Base-by-base conservation (phyloP, 768 basidiomycete species). In the Tephrocybe sp. region DNA sequence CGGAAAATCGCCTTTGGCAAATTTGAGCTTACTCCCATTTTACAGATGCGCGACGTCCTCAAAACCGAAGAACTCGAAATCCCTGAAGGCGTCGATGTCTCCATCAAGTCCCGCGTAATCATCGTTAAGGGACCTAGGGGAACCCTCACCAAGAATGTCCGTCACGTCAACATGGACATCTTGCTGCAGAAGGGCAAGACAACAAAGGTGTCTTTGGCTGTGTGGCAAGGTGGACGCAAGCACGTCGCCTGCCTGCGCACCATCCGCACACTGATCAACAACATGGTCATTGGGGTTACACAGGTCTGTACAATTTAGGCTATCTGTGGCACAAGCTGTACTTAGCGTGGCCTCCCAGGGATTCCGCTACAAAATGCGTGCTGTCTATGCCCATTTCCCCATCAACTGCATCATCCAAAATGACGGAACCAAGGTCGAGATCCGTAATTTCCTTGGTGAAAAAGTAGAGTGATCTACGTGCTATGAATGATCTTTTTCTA, bases 331-430 rank as follows among this genome's bases (percentile, higher is more conserved):
- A 15, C 30, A 8, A 41, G 3, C 30, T 28, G 14, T 36, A 6
- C 25, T 18, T n/a, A 14, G 12, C 39, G 33, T 51, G 17, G 38
- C 47, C 28, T 30, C 37, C n/a, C 60, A 95, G 95, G 97, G 97
- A 56, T 99, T 98, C 86, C 85, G 86, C 63, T 99, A 99, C 84
- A 99, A 98, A 88, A 98, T 99, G 96, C 92, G 95, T 62, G 83
- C 93, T 23, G 97, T 99, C 46, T 99, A 98, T 67, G 97, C 97
- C 62, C 97, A 99, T 79, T 99, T 99, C 80, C 97, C 97, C 55
- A 97, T 99, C 81, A 99, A 99, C 79, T 88, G 88, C 69, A 96
- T 97, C 69, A 91, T 96, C 64, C 86, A 90, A 68, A 84, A 90
- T 7, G 69, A 70, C 53, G 92, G 90, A 47, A 68, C 65, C 33